Conservation (phyloP, 179 eudicot species). For the Dionaea muscipula region DNA sequence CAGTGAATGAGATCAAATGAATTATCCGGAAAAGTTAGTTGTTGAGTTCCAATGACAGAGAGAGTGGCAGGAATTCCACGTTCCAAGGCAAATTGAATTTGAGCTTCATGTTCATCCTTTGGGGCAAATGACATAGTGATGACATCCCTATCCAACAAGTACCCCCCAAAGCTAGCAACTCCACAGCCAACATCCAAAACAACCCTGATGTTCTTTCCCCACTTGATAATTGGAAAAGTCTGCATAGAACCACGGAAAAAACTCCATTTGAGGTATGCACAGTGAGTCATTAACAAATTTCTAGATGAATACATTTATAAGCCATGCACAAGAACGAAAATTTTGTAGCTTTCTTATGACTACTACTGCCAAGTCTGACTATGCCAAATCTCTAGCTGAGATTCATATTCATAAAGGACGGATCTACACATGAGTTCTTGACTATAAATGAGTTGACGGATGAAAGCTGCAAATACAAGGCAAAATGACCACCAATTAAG, state of each 20-base stretch:
- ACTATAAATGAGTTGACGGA: too few relatives aligned
- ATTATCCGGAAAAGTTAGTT: slow-evolving; percentile 86
- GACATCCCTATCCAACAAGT: slow-evolving; percentile 74
- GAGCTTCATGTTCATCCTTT: slow-evolving; percentile 96
- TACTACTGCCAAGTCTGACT: too few relatives aligned
- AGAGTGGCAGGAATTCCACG: slow-evolving; percentile 91
- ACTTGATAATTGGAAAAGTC: slow-evolving; percentile 57
- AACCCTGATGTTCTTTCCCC: slow-evolving; percentile 83
- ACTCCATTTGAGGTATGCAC: slow-evolving; percentile 1
- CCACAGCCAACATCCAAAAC: slow-evolving; percentile 97
- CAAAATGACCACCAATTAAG: too few relatives aligned
- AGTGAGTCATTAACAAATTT: neutral
- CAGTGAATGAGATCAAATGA: slow-evolving; percentile 79
- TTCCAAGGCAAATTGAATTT: slow-evolving; percentile 95
- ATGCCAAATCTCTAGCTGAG: too few relatives aligned
- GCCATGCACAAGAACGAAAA: too few relatives aligned
- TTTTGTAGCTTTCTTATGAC: too few relatives aligned
- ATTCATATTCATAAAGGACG: too few relatives aligned
- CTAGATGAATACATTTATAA: neutral
- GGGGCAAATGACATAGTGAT: slow-evolving; percentile 96
- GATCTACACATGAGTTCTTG: too few relatives aligned
- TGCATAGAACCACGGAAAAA: slow-evolving; percentile 15
- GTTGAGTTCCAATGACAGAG: slow-evolving; percentile 92
- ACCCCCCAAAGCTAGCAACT: slow-evolving; percentile 98
- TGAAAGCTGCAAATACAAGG: too few relatives aligned